phyloP scores from a whole-genome alignment of 2,329 filamentous ascomycete genomes.

The Phaeoacremonium minimum region DNA sequence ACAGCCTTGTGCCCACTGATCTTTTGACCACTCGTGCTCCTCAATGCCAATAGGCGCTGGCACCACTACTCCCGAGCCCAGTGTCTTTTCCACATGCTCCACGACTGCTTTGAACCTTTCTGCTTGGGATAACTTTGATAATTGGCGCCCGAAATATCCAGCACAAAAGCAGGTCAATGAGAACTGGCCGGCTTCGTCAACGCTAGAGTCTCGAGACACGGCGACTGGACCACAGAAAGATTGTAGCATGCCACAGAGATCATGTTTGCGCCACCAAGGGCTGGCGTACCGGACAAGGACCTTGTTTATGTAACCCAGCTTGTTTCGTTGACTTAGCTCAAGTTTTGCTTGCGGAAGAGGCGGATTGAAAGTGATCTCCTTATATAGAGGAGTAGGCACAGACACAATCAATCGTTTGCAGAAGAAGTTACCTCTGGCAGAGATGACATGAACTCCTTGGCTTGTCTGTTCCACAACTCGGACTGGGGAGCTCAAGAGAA shows the following conservation, averaged over 20 bases:
- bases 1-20: slow-evolving; percentile 31
- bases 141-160: slow-evolving; percentile 26
- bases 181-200: slow-evolving; percentile 19
- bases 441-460: slow-evolving; percentile 18
- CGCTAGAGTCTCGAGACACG: slow-evolving; percentile 38
- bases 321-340: slow-evolving; percentile 28
- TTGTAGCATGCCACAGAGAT: slow-evolving; percentile 39
- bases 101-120: slow-evolving; percentile 18
- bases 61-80: slow-evolving; percentile 8
- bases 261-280: slow-evolving; percentile 30
- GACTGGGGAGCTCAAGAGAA: no score
- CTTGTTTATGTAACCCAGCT: slow-evolving; percentile 49
- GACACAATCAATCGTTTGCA: slow-evolving; percentile 39
- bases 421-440: slow-evolving; percentile 23
- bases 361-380: slow-evolving; percentile 41
- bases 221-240: slow-evolving; percentile 39
- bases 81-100: slow-evolving; percentile 19
- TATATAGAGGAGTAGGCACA: slow-evolving; percentile 39
- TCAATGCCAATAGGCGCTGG: slow-evolving; percentile 24
- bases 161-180: slow-evolving; percentile 34
- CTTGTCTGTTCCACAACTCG: slow-evolving; percentile 28
- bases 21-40: slow-evolving; percentile 30
- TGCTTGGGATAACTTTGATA: slow-evolving; percentile 16
- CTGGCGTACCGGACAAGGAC: slow-evolving; percentile 35
- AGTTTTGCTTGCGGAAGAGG: slow-evolving; percentile 34